A percentile compares a stretch with the other conserved stretches of the same genome.
Evolutionary conservation across 306 rosid genomes (phyloP).

Genomic region (Lablab purpureus): DNA sequence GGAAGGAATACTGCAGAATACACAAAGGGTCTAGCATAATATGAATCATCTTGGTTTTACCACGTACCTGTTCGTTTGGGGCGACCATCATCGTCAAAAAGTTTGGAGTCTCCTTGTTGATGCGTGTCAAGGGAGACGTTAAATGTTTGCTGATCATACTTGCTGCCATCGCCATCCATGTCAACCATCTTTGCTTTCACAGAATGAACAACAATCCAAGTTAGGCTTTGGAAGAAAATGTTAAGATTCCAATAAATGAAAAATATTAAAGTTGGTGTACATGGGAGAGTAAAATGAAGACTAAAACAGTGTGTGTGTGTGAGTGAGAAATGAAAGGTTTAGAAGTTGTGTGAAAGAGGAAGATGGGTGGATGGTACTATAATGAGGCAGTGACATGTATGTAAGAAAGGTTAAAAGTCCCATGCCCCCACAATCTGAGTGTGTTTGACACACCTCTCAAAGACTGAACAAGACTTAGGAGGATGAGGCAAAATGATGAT

Average conservation of each 20-base stretch:
- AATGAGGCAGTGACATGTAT: not conserved
- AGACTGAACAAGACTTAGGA: conserved; percentile 35
- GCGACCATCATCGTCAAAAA: conserved; percentile 87
- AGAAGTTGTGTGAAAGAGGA: not conserved
- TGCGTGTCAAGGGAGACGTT: conserved; percentile 55
- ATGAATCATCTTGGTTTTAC: not conserved
- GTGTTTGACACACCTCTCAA: conserved; percentile 20
- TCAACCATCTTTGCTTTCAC: conserved; percentile 63
- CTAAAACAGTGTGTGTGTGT: not conserved
- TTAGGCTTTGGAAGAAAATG: conserved; percentile 2
- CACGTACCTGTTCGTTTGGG: conserved; percentile 75
- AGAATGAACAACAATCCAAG: conserved; percentile 21
- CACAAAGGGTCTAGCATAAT: not conserved
- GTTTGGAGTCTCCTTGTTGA: conserved; percentile 65
- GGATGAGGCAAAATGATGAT: conserved; percentile 40
- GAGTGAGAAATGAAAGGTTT: not conserved
- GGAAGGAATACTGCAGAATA: not conserved
- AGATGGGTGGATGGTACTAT: not conserved
- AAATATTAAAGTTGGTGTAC: conserved; percentile 7
- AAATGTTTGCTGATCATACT: conserved; percentile 56
- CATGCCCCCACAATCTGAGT: not conserved
- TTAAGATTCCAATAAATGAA: not conserved
- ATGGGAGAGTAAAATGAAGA: not conserved
- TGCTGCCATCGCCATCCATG: conserved; percentile 29
- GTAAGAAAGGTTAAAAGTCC: not conserved